Conservation (phyloP, 371 early-diverging fungal genomes). For the Rhizoclosmatium hyalinum region DNA sequence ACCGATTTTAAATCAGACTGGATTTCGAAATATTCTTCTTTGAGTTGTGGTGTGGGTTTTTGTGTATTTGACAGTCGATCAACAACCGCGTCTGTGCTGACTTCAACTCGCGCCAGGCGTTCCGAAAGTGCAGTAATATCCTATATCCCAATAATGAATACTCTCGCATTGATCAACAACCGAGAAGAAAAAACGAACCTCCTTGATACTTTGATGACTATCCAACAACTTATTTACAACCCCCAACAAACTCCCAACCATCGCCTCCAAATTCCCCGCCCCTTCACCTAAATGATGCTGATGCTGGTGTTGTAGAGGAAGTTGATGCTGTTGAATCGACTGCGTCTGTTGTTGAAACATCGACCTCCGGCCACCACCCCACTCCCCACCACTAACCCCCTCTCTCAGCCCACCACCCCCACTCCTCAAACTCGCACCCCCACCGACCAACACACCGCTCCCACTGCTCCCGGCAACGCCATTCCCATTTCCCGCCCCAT, state of each 20-base stretch:
- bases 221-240: constrained; percentile 22
- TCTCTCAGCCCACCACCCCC: neutral
- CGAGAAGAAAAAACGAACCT: neutral
- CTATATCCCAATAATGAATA: neutral
- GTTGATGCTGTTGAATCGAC: neutral
- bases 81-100: neutral
- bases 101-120: constrained; percentile 21
- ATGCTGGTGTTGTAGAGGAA: neutral
- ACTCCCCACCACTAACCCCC: neutral
- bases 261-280: neutral
- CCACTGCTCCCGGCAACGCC: neutral
- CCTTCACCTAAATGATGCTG: neutral
- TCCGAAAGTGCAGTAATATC: constrained; percentile 14
- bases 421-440: neutral
- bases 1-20: too few relatives aligned
- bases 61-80: too few relatives aligned
- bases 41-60: too few relatives aligned
- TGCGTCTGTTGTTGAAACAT: neutral
- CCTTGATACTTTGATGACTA: constrained; percentile 17
- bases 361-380: neutral
- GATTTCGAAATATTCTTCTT: too few relatives aligned
- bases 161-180: neutral
- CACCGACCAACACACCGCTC: neutral
- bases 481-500: neutral
- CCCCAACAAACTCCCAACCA: constrained; percentile 15